A percentile compares a stretch with the other conserved stretches of the same genome.
phyloP scores from a whole-genome alignment of 169 alveolate genomes.

The Plasmodium falciparum region DNA sequence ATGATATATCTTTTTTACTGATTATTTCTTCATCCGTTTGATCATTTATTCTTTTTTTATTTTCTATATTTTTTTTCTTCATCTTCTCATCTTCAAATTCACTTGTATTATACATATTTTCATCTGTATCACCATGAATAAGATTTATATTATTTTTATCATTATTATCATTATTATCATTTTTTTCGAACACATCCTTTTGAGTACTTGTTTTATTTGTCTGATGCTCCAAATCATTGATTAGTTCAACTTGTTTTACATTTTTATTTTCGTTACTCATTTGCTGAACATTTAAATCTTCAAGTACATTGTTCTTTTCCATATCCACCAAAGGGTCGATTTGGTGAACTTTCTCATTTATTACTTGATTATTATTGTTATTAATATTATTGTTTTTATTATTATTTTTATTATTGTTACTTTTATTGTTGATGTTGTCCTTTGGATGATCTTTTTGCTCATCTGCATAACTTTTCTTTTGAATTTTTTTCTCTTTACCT shows the following conservation, averaged over 20 bases:
- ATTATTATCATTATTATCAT: not conserved
- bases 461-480: conserved; percentile 58
- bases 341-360: not conserved
- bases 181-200: not conserved
- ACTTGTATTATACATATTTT: not conserved
- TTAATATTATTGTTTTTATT: conserved; percentile 23
- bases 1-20: conserved; percentile 63
- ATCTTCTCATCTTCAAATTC: not conserved
- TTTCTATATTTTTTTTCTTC: not conserved
- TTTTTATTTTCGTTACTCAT: not conserved
- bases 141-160: not conserved
- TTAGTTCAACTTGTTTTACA: not conserved
- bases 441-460: conserved; percentile 5
- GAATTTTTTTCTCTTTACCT: conserved; percentile 86
- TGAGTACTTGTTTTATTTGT: not conserved
- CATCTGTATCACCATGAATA: not conserved
- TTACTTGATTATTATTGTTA: not conserved
- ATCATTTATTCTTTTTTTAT: not conserved
- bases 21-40: not conserved
- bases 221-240: not conserved
- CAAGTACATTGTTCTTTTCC: not conserved
- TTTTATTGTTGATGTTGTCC: not conserved
- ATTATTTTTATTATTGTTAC: not conserved
- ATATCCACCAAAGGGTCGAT: not conserved
- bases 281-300: not conserved